Conservation (phyloP, 2,329 filamentous ascomycete genomes). For the Cladosporium sp. region DNA sequence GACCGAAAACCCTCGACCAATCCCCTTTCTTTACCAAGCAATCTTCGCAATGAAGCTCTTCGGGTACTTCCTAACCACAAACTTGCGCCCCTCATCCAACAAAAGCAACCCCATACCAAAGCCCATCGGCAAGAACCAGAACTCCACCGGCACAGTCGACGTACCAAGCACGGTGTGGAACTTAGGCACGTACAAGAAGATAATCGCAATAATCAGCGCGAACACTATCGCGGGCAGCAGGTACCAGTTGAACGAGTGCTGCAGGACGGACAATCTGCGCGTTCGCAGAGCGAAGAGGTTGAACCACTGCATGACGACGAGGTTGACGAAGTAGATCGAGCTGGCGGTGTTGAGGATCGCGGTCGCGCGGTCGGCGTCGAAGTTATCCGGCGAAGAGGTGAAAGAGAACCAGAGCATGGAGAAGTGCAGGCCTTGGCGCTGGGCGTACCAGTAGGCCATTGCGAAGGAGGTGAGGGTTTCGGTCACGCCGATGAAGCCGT, state of each 20-base stretch:
- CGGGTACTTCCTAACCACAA: slow-evolving; percentile 60
- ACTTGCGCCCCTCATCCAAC: slow-evolving; percentile 69
- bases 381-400: slow-evolving; percentile 52
- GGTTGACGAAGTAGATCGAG: slow-evolving; percentile 76
- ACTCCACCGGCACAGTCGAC: slow-evolving; percentile 64
- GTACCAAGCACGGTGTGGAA: slow-evolving; percentile 64
- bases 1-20: neutral
- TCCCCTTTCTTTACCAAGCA: slow-evolving; percentile 61
- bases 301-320: slow-evolving; percentile 82
- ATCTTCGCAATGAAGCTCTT: slow-evolving; percentile 57
- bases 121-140: slow-evolving; percentile 75
- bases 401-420: slow-evolving; percentile 68
- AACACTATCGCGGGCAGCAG: slow-evolving; percentile 72
- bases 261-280: slow-evolving; percentile 62
- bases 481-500: slow-evolving; percentile 66
- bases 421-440: slow-evolving; percentile 63
- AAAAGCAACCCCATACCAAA: slow-evolving; percentile 67
- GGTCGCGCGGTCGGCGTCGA: slow-evolving; percentile 53
- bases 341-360: slow-evolving; percentile 63
- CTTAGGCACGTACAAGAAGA: slow-evolving; percentile 64
- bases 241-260: slow-evolving; percentile 71
- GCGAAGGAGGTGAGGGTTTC: slow-evolving; percentile 44
- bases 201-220: slow-evolving; percentile 66
- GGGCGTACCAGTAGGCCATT: slow-evolving; percentile 49
- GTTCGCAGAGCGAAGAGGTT: slow-evolving; percentile 70